Evolutionary conservation across 106 monocot genomes (phyloP), one percentile per base, ranked within the genome.

Genomic region (Apostasia shenzhenica): DNA sequence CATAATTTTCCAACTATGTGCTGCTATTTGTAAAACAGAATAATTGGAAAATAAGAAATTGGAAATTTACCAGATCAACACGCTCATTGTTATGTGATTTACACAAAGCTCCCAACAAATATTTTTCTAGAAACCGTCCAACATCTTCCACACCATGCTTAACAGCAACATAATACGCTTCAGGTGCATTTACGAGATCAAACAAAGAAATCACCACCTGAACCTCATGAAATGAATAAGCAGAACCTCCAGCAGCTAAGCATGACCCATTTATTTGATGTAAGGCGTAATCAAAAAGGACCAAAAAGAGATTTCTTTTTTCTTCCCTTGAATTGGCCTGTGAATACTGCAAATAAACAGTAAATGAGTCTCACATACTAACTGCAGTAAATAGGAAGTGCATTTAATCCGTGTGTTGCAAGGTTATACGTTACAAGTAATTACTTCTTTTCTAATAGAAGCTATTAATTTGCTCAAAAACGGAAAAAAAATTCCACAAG

Each of bases 101-200:
- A 71, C 85, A 81, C 51, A 99, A 70, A 13, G 89, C 81, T 43
- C 72, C 40, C 46, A 82, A 87, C 51, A 99, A 76, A 59, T 90
- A 85, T 64, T 76, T 81, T 70, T 67, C 82, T 65, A 97, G 70
- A 56, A 97, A 77, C 46, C 87, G 85, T 47, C 90, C 99, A 72
- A 90, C 84, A 39, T 93, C 90, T 70, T 86, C 84, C 26, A 93
- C 77, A 0, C 99, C 99, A 82, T 93, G 84, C 73, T 93, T 99
- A 74, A 99, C 78, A 53, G 85, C 69, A 77, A 90, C 78, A 41
- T 90, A 90, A 70, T 90, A 93, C 12, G 93, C 99, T 82, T 93
- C 93, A 51, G 93, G 93, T 70, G 90, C 92, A 84, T 90, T 75
- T 48, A 83, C 89, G 78, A 85, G 76, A 39, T 70, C 82, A 68